These are phyloP conservation scores for Trichoderma polysporum DNA, from an alignment of 2,329 filamentous ascomycete genomes.

Conservation along the genomic window DNA sequence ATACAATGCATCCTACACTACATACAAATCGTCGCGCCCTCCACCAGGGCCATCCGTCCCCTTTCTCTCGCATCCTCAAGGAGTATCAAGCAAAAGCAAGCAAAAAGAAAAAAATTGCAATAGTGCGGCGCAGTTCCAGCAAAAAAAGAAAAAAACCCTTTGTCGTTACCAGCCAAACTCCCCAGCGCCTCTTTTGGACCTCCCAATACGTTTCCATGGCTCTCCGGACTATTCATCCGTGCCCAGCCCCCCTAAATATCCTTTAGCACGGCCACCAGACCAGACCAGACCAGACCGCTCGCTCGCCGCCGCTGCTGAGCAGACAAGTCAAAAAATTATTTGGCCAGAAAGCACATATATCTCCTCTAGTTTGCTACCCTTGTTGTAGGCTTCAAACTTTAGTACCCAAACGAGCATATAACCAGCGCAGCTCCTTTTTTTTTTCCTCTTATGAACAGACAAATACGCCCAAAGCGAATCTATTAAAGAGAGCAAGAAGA, in stretches of 20 bases:
- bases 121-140: slow-evolving; percentile 15
- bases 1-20: slow-evolving; percentile 28
- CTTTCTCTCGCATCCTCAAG: background rate
- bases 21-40: slow-evolving; percentile 20
- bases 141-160: slow-evolving; percentile 12
- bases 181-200: slow-evolving; percentile 19
- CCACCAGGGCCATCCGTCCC: slow-evolving; percentile 22
- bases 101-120: background rate
- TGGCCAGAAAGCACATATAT: background rate
- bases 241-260: background rate
- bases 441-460: background rate
- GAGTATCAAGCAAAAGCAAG: slow-evolving; percentile 14
- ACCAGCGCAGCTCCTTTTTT: background rate
- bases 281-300: background rate
- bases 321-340: background rate
- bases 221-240: background rate
- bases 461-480: background rate
- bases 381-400: background rate
- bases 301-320: background rate
- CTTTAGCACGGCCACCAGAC: background rate
- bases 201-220: slow-evolving; percentile 3
- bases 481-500: background rate
- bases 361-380: background rate
- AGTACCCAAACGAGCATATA: slow-evolving; percentile 3
- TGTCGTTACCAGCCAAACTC: slow-evolving; percentile 21